Conservation (phyloP, 2,329 filamentous ascomycete genomes). For the Beauveria australis region DNA sequence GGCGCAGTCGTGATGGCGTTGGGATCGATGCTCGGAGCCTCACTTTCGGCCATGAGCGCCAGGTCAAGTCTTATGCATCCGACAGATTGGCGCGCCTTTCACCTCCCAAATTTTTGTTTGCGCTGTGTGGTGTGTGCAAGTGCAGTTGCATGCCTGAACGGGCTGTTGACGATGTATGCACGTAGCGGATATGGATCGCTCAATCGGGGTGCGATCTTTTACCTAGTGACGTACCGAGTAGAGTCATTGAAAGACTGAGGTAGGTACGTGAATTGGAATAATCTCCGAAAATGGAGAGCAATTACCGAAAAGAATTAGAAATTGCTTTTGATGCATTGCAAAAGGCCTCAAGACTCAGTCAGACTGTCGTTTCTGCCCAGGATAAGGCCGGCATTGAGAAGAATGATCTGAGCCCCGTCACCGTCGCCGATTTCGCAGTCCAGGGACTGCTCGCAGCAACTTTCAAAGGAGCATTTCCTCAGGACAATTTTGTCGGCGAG, state of each 20-base stretch:
- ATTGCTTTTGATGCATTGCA: conserved; percentile 35
- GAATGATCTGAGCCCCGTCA: conserved; percentile 48
- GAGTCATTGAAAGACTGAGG: background rate
- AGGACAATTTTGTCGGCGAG: conserved; percentile 46
- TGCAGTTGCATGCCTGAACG: background rate
- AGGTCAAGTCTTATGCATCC: background rate
- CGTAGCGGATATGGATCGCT: background rate
- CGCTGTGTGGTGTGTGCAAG: background rate
- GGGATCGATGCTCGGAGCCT: conserved; percentile 17
- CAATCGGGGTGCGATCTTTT: background rate
- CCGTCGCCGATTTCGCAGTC: conserved; percentile 51
- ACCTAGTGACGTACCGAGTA: background rate
- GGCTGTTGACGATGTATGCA: conserved; percentile 2
- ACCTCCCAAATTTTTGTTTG: background rate
- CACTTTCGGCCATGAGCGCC: conserved; percentile 15
- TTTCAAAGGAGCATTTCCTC: conserved; percentile 41
- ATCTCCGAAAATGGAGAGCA: conserved; percentile 31
- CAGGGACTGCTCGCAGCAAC: conserved; percentile 46
- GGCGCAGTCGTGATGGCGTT: conserved; percentile 19
- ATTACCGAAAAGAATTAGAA: conserved; percentile 33
- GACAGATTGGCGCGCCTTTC: background rate
- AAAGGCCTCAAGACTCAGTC: conserved; percentile 40
- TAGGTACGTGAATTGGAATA: background rate
- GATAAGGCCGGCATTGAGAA: conserved; percentile 46
- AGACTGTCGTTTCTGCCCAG: conserved; percentile 35